phyloP scores from a whole-genome alignment of 176 grass and related monocot genomes.

The Triticum urartu region DNA sequence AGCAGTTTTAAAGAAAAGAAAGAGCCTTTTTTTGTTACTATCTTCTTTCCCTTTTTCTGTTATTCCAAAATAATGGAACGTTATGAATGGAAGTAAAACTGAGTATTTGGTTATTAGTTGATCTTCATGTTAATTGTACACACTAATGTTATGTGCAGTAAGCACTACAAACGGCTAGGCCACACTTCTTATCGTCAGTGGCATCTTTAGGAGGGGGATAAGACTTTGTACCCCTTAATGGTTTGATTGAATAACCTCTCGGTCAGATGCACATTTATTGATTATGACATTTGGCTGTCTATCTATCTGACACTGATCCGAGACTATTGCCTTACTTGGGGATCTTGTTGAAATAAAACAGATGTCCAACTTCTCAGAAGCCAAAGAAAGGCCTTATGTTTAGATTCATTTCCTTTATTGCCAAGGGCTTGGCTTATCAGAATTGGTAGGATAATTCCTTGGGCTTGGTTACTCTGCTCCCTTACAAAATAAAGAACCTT shows the following conservation, averaged over 20 bases:
- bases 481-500: too few relatives aligned
- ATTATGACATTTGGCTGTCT: neutral
- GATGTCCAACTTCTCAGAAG: neutral
- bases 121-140: neutral
- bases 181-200: neutral
- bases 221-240: neutral
- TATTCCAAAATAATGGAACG: neutral
- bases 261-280: neutral
- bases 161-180: neutral
- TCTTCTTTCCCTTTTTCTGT: neutral
- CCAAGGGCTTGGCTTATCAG: neutral
- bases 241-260: neutral
- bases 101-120: neutral
- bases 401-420: conserved; percentile 1
- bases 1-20: neutral
- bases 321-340: too few relatives aligned
- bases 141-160: neutral
- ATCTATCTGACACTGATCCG: neutral
- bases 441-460: too few relatives aligned
- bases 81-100: neutral
- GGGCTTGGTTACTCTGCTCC: too few relatives aligned
- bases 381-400: neutral
- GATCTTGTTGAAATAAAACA: too few relatives aligned
- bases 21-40: neutral
- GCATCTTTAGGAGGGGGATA: neutral